Conservation (phyloP, 169 alveolate genomes). For the Plasmodium relictum region DNA sequence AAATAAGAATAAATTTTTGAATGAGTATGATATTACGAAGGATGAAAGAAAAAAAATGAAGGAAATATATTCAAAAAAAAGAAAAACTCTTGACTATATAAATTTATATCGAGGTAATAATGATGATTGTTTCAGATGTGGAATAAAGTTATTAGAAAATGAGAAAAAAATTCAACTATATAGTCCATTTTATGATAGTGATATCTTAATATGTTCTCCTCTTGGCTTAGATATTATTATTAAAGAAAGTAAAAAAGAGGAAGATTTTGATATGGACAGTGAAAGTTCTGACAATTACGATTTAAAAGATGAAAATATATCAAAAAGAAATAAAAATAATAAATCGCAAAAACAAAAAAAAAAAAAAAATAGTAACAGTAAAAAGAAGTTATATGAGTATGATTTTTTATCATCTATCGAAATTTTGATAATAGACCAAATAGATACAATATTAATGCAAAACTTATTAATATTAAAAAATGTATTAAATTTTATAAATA, state of each 20-base stretch:
- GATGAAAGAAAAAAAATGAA: constrained; percentile 79
- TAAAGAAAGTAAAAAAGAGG: constrained; percentile 76
- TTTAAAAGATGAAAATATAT: constrained; percentile 1
- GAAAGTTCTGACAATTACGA: not conserved
- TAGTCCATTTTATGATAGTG: constrained; percentile 90
- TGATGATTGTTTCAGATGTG: constrained; percentile 91
- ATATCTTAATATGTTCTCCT: constrained; percentile 92
- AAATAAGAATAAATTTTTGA: constrained; percentile 81
- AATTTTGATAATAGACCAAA: constrained; percentile 87
- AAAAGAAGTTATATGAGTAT: constrained; percentile 77
- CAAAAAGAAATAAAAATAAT: constrained; percentile 19
- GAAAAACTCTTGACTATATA: constrained; percentile 80
- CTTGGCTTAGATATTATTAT: constrained; percentile 87
- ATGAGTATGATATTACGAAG: constrained; percentile 80
- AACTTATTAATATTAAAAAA: constrained; percentile 81
- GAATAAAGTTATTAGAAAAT: constrained; percentile 84
- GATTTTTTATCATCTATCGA: constrained; percentile 92
- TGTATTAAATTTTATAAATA: constrained; percentile 64
- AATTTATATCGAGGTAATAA: constrained; percentile 85
- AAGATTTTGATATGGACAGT: not conserved
- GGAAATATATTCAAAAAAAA: constrained; percentile 77
- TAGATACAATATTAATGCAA: constrained; percentile 90
- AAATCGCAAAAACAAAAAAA: not conserved
- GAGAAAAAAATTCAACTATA: constrained; percentile 85
- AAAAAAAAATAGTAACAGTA: constrained; percentile 4